Evolutionary conservation across 805 yeast species (phyloP).

Genomic region (Nakazawaea populi): DNA sequence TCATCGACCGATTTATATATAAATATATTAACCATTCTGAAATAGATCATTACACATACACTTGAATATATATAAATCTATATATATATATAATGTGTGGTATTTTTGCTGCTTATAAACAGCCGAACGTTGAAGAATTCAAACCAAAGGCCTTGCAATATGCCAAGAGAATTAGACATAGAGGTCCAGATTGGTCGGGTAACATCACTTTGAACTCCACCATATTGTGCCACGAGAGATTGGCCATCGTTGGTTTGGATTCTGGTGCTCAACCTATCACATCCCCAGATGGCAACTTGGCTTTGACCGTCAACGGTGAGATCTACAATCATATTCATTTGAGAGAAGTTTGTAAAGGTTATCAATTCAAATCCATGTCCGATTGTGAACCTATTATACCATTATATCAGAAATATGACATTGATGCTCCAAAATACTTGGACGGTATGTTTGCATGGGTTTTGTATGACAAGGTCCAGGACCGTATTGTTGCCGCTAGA

Average conservation of each 20-base stretch:
- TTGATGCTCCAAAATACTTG: constrained; percentile 85
- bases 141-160: constrained; percentile 85
- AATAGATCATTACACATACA: neutral
- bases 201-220: constrained; percentile 74
- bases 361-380: constrained; percentile 75
- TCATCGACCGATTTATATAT: neutral
- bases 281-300: constrained; percentile 65
- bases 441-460: constrained; percentile 99
- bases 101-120: constrained; percentile 88
- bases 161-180: constrained; percentile 91
- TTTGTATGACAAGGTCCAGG: constrained; percentile 74
- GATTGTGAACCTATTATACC: constrained; percentile 99
- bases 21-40: neutral
- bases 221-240: constrained; percentile 88
- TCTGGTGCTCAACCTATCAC: constrained; percentile 98
- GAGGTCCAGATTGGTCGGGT: constrained; percentile 99
- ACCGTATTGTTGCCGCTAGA: constrained; percentile 93
- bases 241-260: constrained; percentile 95
- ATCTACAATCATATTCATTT: constrained; percentile 93
- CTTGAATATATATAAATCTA: neutral
- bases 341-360: constrained; percentile 69
- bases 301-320: constrained; percentile 93
- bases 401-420: constrained; percentile 75
- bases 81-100: constrained; percentile 74
- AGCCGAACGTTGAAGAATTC: constrained; percentile 72